A percentile compares a stretch with the other conserved stretches of the same genome.
These are phyloP conservation scores for Tolypocladium tundrense DNA, from an alignment of 2,329 filamentous ascomycete species.

Conservation along the genomic window DNA sequence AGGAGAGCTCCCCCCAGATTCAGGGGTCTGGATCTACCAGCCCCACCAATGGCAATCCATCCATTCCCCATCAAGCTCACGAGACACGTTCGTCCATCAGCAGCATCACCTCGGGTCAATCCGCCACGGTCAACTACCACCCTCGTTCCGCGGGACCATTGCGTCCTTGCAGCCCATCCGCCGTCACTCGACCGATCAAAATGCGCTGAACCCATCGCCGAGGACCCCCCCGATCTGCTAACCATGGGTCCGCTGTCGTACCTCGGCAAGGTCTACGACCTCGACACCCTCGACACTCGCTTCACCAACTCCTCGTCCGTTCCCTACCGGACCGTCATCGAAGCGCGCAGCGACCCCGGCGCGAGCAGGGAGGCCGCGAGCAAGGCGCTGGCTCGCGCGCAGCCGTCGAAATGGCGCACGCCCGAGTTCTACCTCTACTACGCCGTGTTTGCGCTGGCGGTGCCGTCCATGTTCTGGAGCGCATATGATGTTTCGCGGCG, in stretches of 20 bases:
- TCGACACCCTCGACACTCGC: constrained; percentile 50
- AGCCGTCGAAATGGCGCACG: constrained; percentile 72
- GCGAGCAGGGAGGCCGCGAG: constrained; percentile 18
- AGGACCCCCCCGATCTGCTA: not conserved
- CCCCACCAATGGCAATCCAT: not conserved
- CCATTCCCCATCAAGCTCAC: not conserved
- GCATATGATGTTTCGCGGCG: constrained; percentile 77
- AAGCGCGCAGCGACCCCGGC: constrained; percentile 34
- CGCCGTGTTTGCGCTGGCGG: constrained; percentile 49
- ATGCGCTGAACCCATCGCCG: not conserved
- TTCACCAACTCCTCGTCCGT: constrained; percentile 61
- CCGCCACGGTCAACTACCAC: not conserved
- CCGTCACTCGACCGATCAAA: not conserved
- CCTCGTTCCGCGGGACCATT: not conserved
- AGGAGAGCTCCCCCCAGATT: not conserved
- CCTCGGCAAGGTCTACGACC: constrained; percentile 47
- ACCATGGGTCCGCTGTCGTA: constrained; percentile 32
- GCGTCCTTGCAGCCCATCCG: not conserved
- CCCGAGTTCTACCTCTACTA: constrained; percentile 81
- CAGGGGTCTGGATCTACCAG: not conserved
- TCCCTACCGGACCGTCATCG: constrained; percentile 50
- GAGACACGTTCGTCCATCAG: not conserved
- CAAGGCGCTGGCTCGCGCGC: constrained; percentile 32
- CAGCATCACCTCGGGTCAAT: not conserved
- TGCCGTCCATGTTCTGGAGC: constrained; percentile 88